Percentiles rank a stretch among this genome's conserved stretches.
Conservation (phyloP, 2,329 filamentous ascomycete species). For the Exophiala mesophila region DNA sequence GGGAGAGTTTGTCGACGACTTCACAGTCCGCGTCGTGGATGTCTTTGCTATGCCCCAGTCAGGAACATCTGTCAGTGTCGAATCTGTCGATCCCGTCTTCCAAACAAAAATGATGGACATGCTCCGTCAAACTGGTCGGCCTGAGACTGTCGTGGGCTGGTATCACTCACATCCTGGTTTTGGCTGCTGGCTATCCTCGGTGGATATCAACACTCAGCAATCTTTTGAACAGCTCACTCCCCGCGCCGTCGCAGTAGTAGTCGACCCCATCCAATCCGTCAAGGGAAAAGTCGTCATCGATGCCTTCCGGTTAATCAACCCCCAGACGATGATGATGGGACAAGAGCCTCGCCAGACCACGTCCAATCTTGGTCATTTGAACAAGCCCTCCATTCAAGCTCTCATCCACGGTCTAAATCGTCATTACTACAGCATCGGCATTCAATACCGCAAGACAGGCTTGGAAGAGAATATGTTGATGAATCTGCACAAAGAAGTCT, state of each 20-base stretch:
- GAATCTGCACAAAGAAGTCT: slow-evolving; percentile 99
- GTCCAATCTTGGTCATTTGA: slow-evolving; percentile 93
- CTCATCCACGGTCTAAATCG: slow-evolving; percentile 96
- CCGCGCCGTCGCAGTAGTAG: slow-evolving; percentile 92
- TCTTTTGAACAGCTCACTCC: slow-evolving; percentile 99
- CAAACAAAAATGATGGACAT: slow-evolving; percentile 99
- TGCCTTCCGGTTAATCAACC: slow-evolving; percentile 96
- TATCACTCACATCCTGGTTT: slow-evolving; percentile 99
- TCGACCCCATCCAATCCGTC: slow-evolving; percentile 97
- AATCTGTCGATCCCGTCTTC: slow-evolving; percentile 96
- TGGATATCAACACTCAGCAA: slow-evolving; percentile 99
- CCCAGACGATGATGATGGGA: slow-evolving; percentile 94
- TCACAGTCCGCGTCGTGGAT: slow-evolving; percentile 95
- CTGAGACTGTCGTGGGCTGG: slow-evolving; percentile 97
- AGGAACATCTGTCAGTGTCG: slow-evolving; percentile 94
- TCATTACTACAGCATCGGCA: slow-evolving; percentile 98
- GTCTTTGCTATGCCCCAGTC: slow-evolving; percentile 99
- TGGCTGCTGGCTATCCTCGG: slow-evolving; percentile 96
- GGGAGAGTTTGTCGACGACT: slow-evolving; percentile 98
- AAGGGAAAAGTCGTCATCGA: slow-evolving; percentile 99
- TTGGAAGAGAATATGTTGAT: slow-evolving; percentile 99
- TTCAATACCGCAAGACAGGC: slow-evolving; percentile 96
- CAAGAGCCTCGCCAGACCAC: slow-evolving; percentile 97
- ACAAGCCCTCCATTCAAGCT: slow-evolving; percentile 99
- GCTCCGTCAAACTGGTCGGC: slow-evolving; percentile 92